Base-by-base conservation (phyloP, 352 stramenopile genomes). In the Pythium phragmitis region DNA sequence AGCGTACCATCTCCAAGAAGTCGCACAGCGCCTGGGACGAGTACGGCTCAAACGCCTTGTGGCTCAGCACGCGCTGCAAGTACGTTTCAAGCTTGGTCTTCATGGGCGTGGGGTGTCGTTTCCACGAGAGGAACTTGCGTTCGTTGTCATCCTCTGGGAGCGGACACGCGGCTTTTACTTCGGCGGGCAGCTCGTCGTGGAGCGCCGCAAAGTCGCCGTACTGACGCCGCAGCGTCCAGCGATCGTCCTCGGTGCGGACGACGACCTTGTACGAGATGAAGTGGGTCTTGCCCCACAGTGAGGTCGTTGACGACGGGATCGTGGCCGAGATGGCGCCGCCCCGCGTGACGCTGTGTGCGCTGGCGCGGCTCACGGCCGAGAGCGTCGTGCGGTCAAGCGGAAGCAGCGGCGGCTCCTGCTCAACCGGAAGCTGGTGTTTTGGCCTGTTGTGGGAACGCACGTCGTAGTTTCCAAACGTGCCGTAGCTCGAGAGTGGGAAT, bases 261-360 rank as follows among this genome's bases (percentile, higher is more conserved):
- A 89, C 74, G 57, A 92, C 77, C 67, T 92, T 89, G 70, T 85
- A 92, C 17, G 80, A 87, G 13, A 89, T 72, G 45, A 90, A 92
- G 7, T 79, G 69, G 41, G 80, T 82, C 59, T 89, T 86, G 41
- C 79, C 79, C 82, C 82, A 92, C n/a, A 79, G 77, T 2, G 80
- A 88, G 30, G 76, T 81, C 6, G 79, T 89, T 8, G 77, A 77
- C n/a, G 77, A 74, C 26, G 82, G 82, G 36, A 92, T 92, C n/a
- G 76, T 77, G 47, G 85, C 72, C 1, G 73, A 62, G 68, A 91
- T 83, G 65, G 58, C 7, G 50, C 34, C 17, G 34, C 70, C 13
- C 62, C 69, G 42, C 34, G 69, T 30, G 60, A 74, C 23, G 68
- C 62, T 68, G 72, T 59, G 45, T 57, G 41, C 21, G 51, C 39